Evolutionary conservation across 331 rosid genomes (phyloP), one percentile per base, ranked within the genome.

Genomic region (Dryas integrifolia): DNA sequence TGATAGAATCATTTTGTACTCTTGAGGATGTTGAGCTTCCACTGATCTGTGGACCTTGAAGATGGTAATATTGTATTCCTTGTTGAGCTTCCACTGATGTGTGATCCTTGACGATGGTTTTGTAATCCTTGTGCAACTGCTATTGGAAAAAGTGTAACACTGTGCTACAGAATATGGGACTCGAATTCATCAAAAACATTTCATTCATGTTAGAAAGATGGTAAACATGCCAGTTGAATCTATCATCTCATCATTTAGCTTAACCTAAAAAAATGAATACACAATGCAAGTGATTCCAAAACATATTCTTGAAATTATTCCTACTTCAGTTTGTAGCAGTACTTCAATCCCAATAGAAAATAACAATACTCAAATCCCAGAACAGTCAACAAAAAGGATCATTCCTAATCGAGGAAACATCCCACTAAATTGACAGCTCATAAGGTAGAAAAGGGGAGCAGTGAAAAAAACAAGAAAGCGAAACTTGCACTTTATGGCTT

Each of bases 401-500:
- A 16, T 69, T 53, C 57, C 24, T 46, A 15, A 6, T 58, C 38
- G 5, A 72, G 58, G 9, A 72, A 72, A 51, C 58, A 72, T 67
- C 58, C 3, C 2, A 9, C 5, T 67, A 30, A 49, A 67, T 13
- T 15, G 58, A 67, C 26, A 13, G 14, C 58, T 50, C 58, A 13
- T 26, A 13, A 3, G 4, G 24, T 13, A 49, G 8, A 2, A 49
- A 48, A 4, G 8, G 21, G 46, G 46, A 48, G 58, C 12, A 55
- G 2, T 24, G 55, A 48, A 58, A 4, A 12, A 6, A 58, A 43
- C 30, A 4, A 26, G 45, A 24, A 14, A 5, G 74, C 56, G 16
- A 1, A 72, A 58, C 45, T 45, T 58, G 76, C 57, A 30, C 58
- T 44, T 64, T 43, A 51, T 18, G 74, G 70, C 64, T 49, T 15